phyloP scores from a whole-genome alignment of 1,284 basidiomycete genomes.

The Trichosporon sp. region DNA sequence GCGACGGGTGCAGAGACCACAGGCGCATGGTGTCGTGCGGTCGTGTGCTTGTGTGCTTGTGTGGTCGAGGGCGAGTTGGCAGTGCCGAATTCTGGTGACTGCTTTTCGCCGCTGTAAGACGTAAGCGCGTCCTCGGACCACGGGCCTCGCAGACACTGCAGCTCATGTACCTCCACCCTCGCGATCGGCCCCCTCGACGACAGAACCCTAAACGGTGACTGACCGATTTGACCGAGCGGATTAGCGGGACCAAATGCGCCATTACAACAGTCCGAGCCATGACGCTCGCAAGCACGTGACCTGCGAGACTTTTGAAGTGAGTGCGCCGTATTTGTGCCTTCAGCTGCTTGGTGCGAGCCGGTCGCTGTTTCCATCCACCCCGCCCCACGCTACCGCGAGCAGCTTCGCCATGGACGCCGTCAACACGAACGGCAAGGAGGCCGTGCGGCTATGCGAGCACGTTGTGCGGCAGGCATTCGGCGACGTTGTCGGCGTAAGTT shows the following conservation, averaged over 20 bases:
- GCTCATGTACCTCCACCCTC: not conserved
- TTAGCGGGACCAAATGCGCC: not conserved
- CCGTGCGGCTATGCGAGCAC: conserved; percentile 49
- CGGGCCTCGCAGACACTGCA: not conserved
- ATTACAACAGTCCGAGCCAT: not conserved
- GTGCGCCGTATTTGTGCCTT: not conserved
- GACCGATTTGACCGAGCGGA: not conserved
- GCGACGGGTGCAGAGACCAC: conserved; percentile 11
- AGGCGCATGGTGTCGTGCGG: conserved; percentile 6
- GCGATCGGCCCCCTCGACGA: not conserved
- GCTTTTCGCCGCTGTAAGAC: not conserved
- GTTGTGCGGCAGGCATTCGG: conserved; percentile 48
- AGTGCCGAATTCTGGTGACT: not conserved
- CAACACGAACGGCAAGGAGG: conserved; percentile 45
- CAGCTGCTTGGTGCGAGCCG: not conserved
- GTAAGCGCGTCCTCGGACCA: not conserved
- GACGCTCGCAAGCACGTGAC: not conserved
- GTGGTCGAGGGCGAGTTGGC: not conserved
- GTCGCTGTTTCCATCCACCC: not conserved
- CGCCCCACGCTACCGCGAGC: not conserved
- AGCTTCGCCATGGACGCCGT: conserved; percentile 18
- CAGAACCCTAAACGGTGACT: too few species aligned
- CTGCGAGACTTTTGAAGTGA: not conserved
- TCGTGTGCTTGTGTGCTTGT: too few species aligned
- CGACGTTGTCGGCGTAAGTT: conserved; percentile 43